Evolutionary conservation across 306 rosid genomes (phyloP).

Genomic region (Psophocarpus tetragonolobus): DNA sequence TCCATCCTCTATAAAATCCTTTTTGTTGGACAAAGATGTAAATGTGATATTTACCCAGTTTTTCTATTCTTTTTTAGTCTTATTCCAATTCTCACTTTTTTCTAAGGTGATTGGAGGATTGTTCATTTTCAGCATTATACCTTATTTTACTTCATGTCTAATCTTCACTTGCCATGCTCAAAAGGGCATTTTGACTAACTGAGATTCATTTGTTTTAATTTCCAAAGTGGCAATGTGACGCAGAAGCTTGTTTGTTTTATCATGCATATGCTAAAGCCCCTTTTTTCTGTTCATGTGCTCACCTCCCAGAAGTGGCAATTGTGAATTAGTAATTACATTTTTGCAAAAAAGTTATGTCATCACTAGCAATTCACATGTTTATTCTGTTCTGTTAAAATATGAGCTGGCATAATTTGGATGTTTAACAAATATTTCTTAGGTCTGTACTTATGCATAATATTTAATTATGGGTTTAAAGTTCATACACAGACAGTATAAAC

Average conservation of each 20-base stretch:
- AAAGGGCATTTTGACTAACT: background rate
- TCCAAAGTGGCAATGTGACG: background rate
- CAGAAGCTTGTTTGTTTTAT: background rate
- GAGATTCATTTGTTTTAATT: background rate
- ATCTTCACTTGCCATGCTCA: background rate
- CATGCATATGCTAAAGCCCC: background rate
- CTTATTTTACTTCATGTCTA: background rate
- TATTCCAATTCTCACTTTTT: background rate
- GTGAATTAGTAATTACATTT: background rate
- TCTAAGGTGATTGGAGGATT: background rate
- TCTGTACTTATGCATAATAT: background rate
- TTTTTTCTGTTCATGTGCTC: background rate
- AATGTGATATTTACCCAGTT: background rate
- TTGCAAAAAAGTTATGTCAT: background rate
- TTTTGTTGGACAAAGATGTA: background rate
- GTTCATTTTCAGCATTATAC: background rate
- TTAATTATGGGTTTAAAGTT: too few relatives aligned
- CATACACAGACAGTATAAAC: too few relatives aligned
- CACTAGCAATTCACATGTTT: background rate
- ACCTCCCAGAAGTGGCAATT: background rate
- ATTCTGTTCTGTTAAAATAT: background rate
- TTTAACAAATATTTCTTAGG: background rate
- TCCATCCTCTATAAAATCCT: background rate
- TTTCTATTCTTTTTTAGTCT: background rate
- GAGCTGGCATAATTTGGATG: constrained; percentile 29